A percentile compares a stretch with the other conserved stretches of the same genome.
These are phyloP conservation scores for Lachnellula arida DNA, from an alignment of 2,329 filamentous ascomycete species.

Conservation along the genomic window DNA sequence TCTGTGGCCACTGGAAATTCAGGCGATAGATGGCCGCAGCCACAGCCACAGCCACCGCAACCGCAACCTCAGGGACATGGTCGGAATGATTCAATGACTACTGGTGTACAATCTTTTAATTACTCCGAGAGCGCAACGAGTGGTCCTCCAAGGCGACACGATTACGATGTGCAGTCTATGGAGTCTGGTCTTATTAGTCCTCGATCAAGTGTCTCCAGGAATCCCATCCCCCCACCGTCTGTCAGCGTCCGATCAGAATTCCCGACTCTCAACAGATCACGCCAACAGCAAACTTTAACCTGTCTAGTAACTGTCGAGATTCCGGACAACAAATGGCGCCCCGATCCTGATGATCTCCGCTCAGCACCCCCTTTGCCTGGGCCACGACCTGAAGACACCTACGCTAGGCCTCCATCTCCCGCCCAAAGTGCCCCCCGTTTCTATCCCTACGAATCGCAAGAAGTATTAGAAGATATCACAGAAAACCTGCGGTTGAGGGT, in stretches of 20 bases:
- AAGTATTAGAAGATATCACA: constrained; percentile 77
- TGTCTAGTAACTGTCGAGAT: constrained; percentile 94
- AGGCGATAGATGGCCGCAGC: too few species aligned
- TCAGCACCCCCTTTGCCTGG: constrained; percentile 40
- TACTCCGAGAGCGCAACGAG: constrained; percentile 74
- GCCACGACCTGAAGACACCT: constrained; percentile 48
- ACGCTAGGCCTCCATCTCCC: constrained; percentile 56
- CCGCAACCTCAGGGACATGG: constrained; percentile 43
- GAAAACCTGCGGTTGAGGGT: constrained; percentile 82
- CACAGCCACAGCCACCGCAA: too few species aligned
- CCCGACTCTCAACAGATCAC: constrained; percentile 84
- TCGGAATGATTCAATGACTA: constrained; percentile 74
- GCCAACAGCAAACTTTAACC: constrained; percentile 90
- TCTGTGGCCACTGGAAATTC: too few species aligned
- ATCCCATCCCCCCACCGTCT: constrained; percentile 82
- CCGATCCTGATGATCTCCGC: constrained; percentile 76
- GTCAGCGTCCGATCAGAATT: constrained; percentile 98
- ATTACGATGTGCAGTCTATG: constrained; percentile 96
- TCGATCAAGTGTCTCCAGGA: constrained; percentile 61
- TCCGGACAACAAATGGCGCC: constrained; percentile 83
- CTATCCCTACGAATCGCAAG: constrained; percentile 68
- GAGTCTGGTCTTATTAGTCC: constrained; percentile 78
- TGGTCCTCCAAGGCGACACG: constrained; percentile 68
- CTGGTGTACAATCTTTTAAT: constrained; percentile 71
- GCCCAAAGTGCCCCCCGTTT: constrained; percentile 48